Percentiles rank a stretch among this genome's conserved stretches.
phyloP scores from a whole-genome alignment of 1,139 yeast species.

The Geotrichum phurueaensis region DNA sequence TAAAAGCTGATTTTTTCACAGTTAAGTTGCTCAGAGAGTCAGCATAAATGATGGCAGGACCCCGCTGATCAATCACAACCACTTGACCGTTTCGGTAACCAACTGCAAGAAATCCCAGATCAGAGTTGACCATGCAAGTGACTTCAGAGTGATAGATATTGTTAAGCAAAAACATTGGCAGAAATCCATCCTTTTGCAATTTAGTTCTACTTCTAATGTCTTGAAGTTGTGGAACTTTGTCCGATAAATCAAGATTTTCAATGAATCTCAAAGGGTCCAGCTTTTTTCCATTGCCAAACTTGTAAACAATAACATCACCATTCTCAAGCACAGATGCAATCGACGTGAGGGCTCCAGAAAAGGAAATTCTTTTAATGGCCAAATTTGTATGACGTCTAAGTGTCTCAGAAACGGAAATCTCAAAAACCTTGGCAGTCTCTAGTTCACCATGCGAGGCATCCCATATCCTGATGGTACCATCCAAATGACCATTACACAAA shows the following conservation, averaged over 20 bases:
- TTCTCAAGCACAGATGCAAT: constrained; percentile 59
- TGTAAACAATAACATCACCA: constrained; percentile 73
- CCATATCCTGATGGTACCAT: constrained; percentile 72
- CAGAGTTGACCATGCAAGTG: constrained; percentile 59
- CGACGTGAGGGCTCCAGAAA: constrained; percentile 75
- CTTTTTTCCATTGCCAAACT: constrained; percentile 43
- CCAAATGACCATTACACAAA: constrained; percentile 71
- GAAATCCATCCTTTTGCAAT: constrained; percentile 53
- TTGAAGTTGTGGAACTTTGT: constrained; percentile 20
- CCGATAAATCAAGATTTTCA: constrained; percentile 11
- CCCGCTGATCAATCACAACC: constrained; percentile 74
- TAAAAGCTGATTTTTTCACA: constrained; percentile 11
- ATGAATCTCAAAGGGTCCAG: constrained; percentile 7
- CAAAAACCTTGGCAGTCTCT: constrained; percentile 55
- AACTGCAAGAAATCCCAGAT: constrained; percentile 79
- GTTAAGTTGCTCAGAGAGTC: constrained; percentile 37
- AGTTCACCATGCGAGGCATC: constrained; percentile 75
- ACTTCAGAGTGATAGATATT: constrained; percentile 40
- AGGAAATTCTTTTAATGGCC: constrained; percentile 55
- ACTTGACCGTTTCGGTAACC: constrained; percentile 75
- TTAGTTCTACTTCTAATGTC: constrained; percentile 41
- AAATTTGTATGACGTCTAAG: constrained; percentile 41
- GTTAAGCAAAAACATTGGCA: constrained; percentile 59
- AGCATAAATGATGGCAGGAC: constrained; percentile 70
- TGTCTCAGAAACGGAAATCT: constrained; percentile 47